These are phyloP conservation scores for Tylopilus rubrobrunneus DNA, from an alignment of 768 basidiomycete genomes.

Conservation along the genomic window DNA sequence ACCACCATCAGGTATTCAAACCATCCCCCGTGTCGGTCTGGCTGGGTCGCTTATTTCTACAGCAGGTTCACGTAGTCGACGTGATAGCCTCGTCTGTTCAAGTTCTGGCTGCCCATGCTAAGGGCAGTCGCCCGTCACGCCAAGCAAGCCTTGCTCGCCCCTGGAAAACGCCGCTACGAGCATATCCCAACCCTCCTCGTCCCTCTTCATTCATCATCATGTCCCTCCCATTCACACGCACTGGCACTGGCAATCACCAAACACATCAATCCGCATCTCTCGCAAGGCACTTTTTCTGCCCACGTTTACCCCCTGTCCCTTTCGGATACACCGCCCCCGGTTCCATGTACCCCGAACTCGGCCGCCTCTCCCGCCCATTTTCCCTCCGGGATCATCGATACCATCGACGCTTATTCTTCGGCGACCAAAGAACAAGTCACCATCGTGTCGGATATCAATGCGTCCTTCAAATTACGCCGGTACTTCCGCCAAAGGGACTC, in stretches of 20 bases:
- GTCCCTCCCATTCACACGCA: constrained; percentile 16
- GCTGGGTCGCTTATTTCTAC: not conserved
- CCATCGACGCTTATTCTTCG: constrained; percentile 24
- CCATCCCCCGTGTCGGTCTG: too few relatives aligned
- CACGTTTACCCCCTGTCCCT: constrained; percentile 1
- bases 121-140: constrained; percentile 55
- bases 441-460: constrained; percentile 13
- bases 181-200: not conserved
- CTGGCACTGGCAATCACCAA: constrained; percentile 14
- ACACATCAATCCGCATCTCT: constrained; percentile 1
- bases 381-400: constrained; percentile 23
- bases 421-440: constrained; percentile 12
- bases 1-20: too few relatives aligned
- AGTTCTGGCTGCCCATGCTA: constrained; percentile 64
- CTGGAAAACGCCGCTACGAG: constrained; percentile 11
- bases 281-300: constrained; percentile 3
- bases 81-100: constrained; percentile 33
- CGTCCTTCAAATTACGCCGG: constrained; percentile 20
- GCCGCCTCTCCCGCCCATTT: constrained; percentile 11
- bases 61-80: not conserved
- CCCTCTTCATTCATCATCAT: constrained; percentile 19
- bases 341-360: not conserved
- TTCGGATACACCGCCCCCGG: not conserved
- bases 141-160: constrained; percentile 35
- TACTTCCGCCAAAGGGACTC: constrained; percentile 34